Evolutionary conservation across 2,329 filamentous ascomycete genomes (phyloP).

Genomic region (Lanzia echinophila): DNA sequence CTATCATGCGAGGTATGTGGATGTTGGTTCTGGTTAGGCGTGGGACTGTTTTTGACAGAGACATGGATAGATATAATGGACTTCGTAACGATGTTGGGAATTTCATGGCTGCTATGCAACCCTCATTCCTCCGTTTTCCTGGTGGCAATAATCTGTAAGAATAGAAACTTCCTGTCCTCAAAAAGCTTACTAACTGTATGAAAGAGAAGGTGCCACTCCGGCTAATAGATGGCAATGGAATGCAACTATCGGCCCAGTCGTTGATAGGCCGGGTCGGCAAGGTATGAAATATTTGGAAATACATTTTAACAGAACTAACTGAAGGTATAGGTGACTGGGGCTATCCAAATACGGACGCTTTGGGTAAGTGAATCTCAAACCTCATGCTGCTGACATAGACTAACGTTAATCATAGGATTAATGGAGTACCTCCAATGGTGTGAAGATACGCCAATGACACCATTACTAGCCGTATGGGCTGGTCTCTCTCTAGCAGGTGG

Average conservation of each 20-base stretch:
- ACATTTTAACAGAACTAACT: background rate
- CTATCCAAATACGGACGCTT: conserved; percentile 37
- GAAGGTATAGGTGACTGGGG: conserved; percentile 33
- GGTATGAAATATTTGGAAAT: conserved; percentile 17
- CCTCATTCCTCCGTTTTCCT: conserved; percentile 54
- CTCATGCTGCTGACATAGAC: background rate
- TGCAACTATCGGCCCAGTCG: conserved; percentile 33
- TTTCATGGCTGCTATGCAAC: conserved; percentile 43
- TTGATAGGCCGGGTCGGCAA: conserved; percentile 28
- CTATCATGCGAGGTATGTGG: conserved; percentile 38
- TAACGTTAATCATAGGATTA: conserved; percentile 1
- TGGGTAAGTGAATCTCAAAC: conserved; percentile 32
- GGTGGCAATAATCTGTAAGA: conserved; percentile 54
- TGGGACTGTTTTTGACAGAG: too few species aligned
- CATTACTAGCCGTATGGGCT: conserved; percentile 41
- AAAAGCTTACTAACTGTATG: conserved; percentile 28
- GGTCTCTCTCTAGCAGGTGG: conserved; percentile 35
- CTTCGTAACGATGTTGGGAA: conserved; percentile 48
- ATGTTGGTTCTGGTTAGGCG: too few species aligned
- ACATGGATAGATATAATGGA: conserved; percentile 41
- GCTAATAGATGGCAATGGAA: conserved; percentile 31
- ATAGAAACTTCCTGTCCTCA: conserved; percentile 24
- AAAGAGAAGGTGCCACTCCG: conserved; percentile 17
- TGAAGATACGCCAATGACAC: conserved; percentile 39
- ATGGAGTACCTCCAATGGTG: conserved; percentile 32